Evolutionary conservation across 108 stramenopile genomes (phyloP).

Genomic region (Skeletonema costatum): DNA sequence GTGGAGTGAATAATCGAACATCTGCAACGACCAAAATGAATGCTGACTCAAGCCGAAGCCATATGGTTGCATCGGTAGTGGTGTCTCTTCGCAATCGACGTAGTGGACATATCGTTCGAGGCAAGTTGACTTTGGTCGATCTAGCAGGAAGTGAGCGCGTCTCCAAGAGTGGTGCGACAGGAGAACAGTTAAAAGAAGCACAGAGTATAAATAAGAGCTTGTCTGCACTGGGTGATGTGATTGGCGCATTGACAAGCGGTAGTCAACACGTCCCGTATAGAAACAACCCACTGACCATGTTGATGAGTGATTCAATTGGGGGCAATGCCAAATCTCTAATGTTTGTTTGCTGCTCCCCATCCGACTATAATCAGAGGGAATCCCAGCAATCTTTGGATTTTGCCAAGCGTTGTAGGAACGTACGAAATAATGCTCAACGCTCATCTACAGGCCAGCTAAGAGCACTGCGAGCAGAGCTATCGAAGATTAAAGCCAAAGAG

Average conservation of each 20-base stretch:
- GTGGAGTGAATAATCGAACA: constrained; percentile 52
- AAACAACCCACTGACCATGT: constrained; percentile 76
- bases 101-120: constrained; percentile 41
- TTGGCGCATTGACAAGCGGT: constrained; percentile 60
- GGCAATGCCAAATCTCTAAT: constrained; percentile 83
- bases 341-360: constrained; percentile 75
- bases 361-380: constrained; percentile 73
- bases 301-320: constrained; percentile 72
- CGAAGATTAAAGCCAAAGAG: constrained; percentile 8
- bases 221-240: constrained; percentile 75
- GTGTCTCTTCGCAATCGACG: constrained; percentile 45
- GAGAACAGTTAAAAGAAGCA: constrained; percentile 68
- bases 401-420: constrained; percentile 40
- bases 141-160: constrained; percentile 86
- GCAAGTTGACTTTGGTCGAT: constrained; percentile 83
- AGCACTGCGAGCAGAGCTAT: background rate
- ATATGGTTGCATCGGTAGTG: constrained; percentile 56
- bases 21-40: constrained; percentile 76
- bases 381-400: constrained; percentile 47
- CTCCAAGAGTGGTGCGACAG: constrained; percentile 60
- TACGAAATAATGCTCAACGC: constrained; percentile 16
- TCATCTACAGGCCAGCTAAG: background rate
- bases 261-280: constrained; percentile 71
- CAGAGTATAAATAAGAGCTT: constrained; percentile 76
- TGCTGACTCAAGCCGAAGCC: constrained; percentile 64